A percentile compares a stretch with the other conserved stretches of the same genome.
Evolutionary conservation across 1,284 basidiomycete species (phyloP).

Genomic region (Marasmius sp.): DNA sequence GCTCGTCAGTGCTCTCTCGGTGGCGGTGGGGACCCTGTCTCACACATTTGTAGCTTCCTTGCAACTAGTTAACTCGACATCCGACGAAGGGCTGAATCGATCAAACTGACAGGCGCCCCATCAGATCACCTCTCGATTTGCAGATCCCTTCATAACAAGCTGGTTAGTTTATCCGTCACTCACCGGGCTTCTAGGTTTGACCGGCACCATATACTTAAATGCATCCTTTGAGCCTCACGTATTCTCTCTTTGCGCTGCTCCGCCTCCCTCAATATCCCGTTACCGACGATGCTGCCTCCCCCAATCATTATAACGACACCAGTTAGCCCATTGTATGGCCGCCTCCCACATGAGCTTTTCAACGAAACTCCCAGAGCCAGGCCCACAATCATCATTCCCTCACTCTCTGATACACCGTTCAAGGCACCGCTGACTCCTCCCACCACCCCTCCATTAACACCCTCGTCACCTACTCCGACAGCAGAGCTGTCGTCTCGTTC

Average conservation of each 20-base stretch:
- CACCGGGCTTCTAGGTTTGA: no score
- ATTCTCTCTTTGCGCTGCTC: no score
- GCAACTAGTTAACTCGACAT: neutral
- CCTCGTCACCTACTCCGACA: neutral
- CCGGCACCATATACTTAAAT: no score
- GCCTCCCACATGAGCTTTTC: neutral
- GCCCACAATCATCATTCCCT: neutral
- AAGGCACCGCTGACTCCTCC: neutral
- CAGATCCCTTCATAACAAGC: neutral
- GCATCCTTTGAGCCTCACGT: no score
- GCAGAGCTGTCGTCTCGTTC: neutral
- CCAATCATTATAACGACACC: neutral
- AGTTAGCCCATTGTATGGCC: neutral
- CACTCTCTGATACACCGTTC: neutral
- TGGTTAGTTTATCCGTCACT: no score
- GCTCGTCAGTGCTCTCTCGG: no score
- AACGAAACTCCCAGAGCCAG: neutral
- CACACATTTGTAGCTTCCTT: neutral
- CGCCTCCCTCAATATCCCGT: no score
- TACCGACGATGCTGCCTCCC: no score
- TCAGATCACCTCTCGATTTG: neutral
- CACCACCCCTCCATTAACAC: neutral
- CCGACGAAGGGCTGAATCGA: neutral
- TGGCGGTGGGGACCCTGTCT: no score
- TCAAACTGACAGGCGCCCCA: neutral